phyloP scores from a whole-genome alignment of 257 asterid species.

The Coffea eugenioides region DNA sequence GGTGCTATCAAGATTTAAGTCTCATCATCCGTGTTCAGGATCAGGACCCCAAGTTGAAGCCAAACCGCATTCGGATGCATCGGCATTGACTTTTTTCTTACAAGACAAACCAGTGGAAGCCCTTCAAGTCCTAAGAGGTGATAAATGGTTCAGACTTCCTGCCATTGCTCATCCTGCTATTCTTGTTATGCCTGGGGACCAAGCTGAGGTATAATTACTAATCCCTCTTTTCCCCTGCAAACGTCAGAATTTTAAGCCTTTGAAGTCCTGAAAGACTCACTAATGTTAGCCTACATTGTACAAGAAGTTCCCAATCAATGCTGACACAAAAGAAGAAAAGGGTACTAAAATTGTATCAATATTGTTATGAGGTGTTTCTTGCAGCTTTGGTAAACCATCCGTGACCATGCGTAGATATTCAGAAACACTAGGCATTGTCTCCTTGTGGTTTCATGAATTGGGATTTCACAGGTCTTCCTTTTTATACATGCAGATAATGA shows the following conservation, averaged over 20 bases:
- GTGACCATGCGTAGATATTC: too few relatives aligned
- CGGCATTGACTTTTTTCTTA: slow-evolving; percentile 47
- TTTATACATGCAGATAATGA: slow-evolving; percentile 39
- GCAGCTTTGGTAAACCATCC: too few relatives aligned
- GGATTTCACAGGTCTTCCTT: background rate
- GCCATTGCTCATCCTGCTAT: slow-evolving; percentile 39
- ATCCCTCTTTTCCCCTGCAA: too few relatives aligned
- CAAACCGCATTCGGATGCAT: slow-evolving; percentile 57
- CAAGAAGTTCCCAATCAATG: too few relatives aligned
- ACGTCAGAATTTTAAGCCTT: too few relatives aligned
- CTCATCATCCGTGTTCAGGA: slow-evolving; percentile 52
- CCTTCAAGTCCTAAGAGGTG: slow-evolving; percentile 49
- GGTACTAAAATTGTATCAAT: too few relatives aligned
- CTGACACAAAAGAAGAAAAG: too few relatives aligned
- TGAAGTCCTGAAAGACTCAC: too few relatives aligned
- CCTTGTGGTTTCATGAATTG: background rate
- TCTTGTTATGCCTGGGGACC: slow-evolving; percentile 57
- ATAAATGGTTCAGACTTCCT: slow-evolving; percentile 52
- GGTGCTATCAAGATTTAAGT: slow-evolving; percentile 31
- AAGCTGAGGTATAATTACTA: slow-evolving; percentile 47
- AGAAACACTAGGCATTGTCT: background rate
- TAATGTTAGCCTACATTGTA: too few relatives aligned
- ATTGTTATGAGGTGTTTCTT: too few relatives aligned
- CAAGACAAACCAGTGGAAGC: slow-evolving; percentile 60
- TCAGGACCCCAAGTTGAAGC: slow-evolving; percentile 45